phyloP scores from a whole-genome alignment of 2,329 filamentous ascomycete species.

The Blastomyces percursus region DNA sequence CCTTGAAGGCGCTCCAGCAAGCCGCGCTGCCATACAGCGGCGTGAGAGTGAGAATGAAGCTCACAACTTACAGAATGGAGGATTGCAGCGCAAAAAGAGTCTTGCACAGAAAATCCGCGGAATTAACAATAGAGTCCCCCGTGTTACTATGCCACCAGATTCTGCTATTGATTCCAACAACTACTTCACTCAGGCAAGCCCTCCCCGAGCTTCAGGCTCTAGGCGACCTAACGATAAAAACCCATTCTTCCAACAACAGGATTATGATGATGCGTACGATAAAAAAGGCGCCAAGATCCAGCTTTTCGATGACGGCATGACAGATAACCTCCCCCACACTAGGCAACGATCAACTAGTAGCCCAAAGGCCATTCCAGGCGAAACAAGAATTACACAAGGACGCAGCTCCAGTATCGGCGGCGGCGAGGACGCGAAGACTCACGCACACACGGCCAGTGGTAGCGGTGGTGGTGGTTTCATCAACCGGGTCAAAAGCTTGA shows the following conservation, averaged over 20 bases:
- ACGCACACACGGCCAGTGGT: conserved; percentile 6
- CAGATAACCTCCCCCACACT: conserved; percentile 16
- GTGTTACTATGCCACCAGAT: conserved; percentile 49
- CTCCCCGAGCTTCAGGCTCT: conserved; percentile 22
- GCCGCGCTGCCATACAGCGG: conserved; percentile 64
- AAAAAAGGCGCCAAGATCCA: conserved; percentile 51
- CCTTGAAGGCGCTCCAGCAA: conserved; percentile 83
- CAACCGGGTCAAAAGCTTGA: conserved; percentile 16
- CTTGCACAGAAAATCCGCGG: conserved; percentile 83
- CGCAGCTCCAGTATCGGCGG: conserved; percentile 1
- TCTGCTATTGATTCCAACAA: conserved; percentile 18
- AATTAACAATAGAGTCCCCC: conserved; percentile 53
- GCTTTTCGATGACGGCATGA: conserved; percentile 33
- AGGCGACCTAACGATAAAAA: conserved; percentile 46
- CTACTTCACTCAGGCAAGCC: conserved; percentile 16
- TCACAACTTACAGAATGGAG: conserved; percentile 36
- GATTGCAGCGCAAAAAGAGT: conserved; percentile 83
- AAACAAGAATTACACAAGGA: conserved; percentile 28
- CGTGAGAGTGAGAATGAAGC: conserved; percentile 57
- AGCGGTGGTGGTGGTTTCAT: conserved; percentile 13
- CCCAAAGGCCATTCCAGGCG: conserved; percentile 41
- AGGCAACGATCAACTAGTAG: conserved; percentile 45
- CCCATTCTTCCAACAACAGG: conserved; percentile 60
- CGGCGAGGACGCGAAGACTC: conserved; percentile 8
- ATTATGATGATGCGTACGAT: conserved; percentile 60